Evolutionary conservation across 768 basidiomycete species (phyloP).

Genomic region (Podaxis mareebaensis): DNA sequence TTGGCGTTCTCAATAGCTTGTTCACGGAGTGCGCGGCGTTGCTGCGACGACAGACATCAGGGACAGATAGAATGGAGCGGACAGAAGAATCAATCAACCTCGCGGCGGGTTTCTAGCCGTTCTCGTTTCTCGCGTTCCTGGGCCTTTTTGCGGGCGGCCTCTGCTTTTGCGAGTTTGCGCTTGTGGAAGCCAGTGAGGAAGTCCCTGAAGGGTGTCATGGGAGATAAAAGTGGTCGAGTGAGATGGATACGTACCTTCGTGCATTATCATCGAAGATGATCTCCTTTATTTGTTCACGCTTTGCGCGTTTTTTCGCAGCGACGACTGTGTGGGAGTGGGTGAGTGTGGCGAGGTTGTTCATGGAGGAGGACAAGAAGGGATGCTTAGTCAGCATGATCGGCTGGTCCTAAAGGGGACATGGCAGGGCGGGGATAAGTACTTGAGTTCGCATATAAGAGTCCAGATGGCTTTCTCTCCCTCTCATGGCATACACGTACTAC

Average conservation of each 20-base stretch:
- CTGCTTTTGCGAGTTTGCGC: slow-evolving; percentile 82
- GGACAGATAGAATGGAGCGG: slow-evolving; percentile 18
- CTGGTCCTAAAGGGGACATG: slow-evolving; percentile 15
- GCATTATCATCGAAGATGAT: slow-evolving; percentile 87
- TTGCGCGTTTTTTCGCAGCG: slow-evolving; percentile 68
- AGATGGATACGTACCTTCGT: slow-evolving; percentile 52
- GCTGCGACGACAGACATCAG: slow-evolving; percentile 42
- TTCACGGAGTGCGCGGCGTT: slow-evolving; percentile 75
- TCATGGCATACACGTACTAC: slow-evolving; percentile 28
- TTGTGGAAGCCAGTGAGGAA: slow-evolving; percentile 94
- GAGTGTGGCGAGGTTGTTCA: slow-evolving; percentile 49
- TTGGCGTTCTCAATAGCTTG: slow-evolving; percentile 77
- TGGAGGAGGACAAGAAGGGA: slow-evolving; percentile 26
- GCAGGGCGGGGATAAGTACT: slow-evolving; percentile 18
- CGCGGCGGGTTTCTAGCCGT: slow-evolving; percentile 69
- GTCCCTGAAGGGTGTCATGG: slow-evolving; percentile 51
- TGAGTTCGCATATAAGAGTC: slow-evolving; percentile 8
- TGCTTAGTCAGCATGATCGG: slow-evolving; percentile 25
- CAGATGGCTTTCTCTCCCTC: slow-evolving; percentile 16
- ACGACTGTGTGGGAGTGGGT: slow-evolving; percentile 64
- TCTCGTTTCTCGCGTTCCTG: slow-evolving; percentile 76
- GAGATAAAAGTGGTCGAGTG: slow-evolving; percentile 9
- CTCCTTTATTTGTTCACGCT: slow-evolving; percentile 70
- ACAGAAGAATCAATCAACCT: slow-evolving; percentile 49
- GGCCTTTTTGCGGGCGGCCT: slow-evolving; percentile 73